Evolutionary conservation across 495 filamentous ascomycete species (phyloP).

Genomic region (Umbilicaria muhlenbergii): DNA sequence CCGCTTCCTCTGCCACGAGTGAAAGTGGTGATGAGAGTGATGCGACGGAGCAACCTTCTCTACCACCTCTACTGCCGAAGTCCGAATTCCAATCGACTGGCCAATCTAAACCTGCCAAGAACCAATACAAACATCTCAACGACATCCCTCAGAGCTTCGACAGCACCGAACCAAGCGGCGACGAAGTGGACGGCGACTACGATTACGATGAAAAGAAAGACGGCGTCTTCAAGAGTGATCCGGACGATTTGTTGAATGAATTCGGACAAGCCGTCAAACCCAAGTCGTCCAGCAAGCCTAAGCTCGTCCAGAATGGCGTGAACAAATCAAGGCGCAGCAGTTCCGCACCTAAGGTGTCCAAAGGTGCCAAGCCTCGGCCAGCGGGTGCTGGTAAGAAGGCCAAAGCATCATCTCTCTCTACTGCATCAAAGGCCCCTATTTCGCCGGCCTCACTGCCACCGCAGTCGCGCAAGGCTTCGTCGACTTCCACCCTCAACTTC

Average conservation of each 20-base stretch:
- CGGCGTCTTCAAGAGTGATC: conserved; percentile 33
- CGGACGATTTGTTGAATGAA: conserved; percentile 30
- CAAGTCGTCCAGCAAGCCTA: conserved; percentile 16
- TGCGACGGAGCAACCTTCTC: conserved; percentile 45
- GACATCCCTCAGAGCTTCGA: conserved; percentile 52
- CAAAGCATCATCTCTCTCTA: conserved; percentile 33
- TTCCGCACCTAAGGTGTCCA: conserved; percentile 26
- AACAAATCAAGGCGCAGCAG: conserved; percentile 23
- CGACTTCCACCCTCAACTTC: conserved; percentile 49
- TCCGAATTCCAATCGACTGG: conserved; percentile 10
- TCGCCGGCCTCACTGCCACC: conserved; percentile 52
- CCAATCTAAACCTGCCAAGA: conserved; percentile 20
- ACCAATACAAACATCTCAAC: conserved; percentile 39
- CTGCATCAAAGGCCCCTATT: conserved; percentile 36
- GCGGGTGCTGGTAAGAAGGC: conserved; percentile 30
- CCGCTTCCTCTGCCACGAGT: conserved; percentile 67
- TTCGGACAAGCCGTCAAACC: conserved; percentile 20
- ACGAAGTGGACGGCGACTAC: conserved; percentile 33
- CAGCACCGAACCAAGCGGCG: conserved; percentile 56
- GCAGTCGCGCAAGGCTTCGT: conserved; percentile 64
- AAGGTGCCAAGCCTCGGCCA: conserved; percentile 27
- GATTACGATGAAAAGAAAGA: conserved; percentile 48
- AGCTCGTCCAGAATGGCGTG: conserved; percentile 20
- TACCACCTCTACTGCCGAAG: conserved; percentile 46
- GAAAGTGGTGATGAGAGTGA: conserved; percentile 67